A percentile compares a stretch with the other conserved stretches of the same genome.
These are phyloP conservation scores for Scenedesmus sp. DNA, from an alignment of 163 green algal species.

Conservation along the genomic window DNA sequence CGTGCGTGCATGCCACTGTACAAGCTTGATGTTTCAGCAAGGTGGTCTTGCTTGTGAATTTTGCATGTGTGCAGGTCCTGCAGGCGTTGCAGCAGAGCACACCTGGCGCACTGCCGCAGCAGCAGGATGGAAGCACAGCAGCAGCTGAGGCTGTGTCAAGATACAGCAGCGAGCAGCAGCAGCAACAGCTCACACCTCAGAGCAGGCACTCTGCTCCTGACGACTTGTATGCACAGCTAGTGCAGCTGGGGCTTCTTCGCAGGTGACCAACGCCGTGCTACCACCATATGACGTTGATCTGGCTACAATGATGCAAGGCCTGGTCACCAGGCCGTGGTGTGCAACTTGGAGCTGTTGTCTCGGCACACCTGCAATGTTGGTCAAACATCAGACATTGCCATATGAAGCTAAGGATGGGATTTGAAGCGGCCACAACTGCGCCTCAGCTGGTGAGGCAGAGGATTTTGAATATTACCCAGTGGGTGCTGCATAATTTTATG, in stretches of 20 bases:
- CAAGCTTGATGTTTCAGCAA: neutral
- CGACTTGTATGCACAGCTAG: constrained; percentile 45
- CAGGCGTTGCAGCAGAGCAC: neutral
- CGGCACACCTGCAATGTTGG: neutral
- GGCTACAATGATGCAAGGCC: too few species aligned
- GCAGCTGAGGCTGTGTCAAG: neutral
- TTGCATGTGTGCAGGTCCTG: neutral
- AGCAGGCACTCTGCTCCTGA: constrained; percentile 11
- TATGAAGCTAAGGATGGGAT: too few species aligned
- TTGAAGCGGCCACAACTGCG: too few species aligned
- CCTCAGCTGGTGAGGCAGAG: too few species aligned
- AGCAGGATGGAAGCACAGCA: neutral
- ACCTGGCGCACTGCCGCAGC: neutral
- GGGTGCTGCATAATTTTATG: too few species aligned
- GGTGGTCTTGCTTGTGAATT: neutral
- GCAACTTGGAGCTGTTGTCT: neutral
- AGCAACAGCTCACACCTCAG: neutral
- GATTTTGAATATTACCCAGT: too few species aligned
- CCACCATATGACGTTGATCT: too few species aligned
- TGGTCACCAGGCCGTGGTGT: neutral
- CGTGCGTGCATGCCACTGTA: neutral
- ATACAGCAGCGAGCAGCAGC: neutral
- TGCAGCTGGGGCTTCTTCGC: constrained; percentile 49
- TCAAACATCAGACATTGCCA: neutral
- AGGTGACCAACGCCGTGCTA: neutral